A percentile compares a stretch with the other conserved stretches of the same genome.
These are phyloP conservation scores for Auricularia auricula-judae DNA, from an alignment of 768 basidiomycete genomes.

Conservation along the genomic window DNA sequence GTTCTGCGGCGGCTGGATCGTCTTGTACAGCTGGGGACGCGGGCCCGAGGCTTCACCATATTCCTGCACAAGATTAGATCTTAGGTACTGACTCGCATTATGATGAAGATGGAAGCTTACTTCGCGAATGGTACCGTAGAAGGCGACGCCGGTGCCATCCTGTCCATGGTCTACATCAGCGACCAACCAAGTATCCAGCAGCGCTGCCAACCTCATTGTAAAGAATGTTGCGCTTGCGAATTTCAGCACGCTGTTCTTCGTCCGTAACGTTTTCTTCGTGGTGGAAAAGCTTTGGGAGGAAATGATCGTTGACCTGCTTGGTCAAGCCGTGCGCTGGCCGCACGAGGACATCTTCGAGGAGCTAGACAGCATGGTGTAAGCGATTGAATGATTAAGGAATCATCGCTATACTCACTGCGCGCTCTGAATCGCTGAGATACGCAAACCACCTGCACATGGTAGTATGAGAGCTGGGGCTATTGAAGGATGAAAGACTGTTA, in stretches of 20 bases:
- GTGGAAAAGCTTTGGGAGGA: conserved; percentile 16
- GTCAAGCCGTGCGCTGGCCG: conserved; percentile 16
- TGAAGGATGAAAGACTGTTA: no score
- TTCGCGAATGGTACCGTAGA: conserved; percentile 1
- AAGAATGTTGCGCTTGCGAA: conserved; percentile 15
- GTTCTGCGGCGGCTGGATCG: conserved; percentile 16
- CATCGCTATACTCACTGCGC: neutral
- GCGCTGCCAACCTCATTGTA: conserved; percentile 10
- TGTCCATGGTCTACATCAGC: conserved; percentile 17
- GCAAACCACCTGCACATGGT: conserved; percentile 23
- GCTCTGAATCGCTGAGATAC: conserved; percentile 19
- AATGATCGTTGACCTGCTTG: conserved; percentile 20
- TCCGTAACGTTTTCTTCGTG: conserved; percentile 10
- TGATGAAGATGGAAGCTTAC: neutral
- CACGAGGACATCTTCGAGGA: conserved; percentile 20
- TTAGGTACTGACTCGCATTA: no score
- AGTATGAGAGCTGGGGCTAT: neutral
- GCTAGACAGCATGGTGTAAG: neutral
- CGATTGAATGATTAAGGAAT: neutral
- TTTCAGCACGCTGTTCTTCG: conserved; percentile 9
- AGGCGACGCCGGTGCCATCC: conserved; percentile 2
- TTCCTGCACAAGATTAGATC: neutral
- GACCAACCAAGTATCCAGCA: conserved; percentile 7
- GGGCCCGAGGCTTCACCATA: conserved; percentile 16
- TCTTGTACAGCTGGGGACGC: conserved; percentile 15